phyloP scores from a whole-genome alignment of 306 rosid species.

The Ormosia emarginata region DNA sequence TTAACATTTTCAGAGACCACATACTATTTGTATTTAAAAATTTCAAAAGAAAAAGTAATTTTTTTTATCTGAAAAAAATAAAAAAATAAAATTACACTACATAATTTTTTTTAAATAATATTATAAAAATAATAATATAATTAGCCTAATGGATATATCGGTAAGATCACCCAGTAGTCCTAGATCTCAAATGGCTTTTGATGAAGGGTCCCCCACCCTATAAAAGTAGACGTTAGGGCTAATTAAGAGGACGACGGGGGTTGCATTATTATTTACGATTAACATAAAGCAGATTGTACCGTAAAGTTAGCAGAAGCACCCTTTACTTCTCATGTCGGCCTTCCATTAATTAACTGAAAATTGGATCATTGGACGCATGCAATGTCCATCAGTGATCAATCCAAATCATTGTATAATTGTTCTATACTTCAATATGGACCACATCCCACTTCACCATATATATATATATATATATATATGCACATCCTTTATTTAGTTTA shows the following conservation, averaged over 20 bases:
- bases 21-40: neutral
- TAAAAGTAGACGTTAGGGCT: constrained; percentile 13
- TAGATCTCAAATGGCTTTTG: neutral
- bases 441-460: neutral
- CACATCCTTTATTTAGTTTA: neutral
- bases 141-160: neutral
- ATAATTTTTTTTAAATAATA: neutral
- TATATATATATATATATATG: too few species aligned
- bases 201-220: constrained; percentile 13
- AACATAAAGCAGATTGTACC: constrained; percentile 21
- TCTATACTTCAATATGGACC: constrained; percentile 12
- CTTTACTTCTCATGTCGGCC: neutral
- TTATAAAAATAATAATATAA: neutral
- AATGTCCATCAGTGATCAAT: constrained; percentile 13
- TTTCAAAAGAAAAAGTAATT: neutral
- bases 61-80: neutral
- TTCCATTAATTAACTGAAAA: constrained; percentile 6
- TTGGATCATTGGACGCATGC: constrained; percentile 21
- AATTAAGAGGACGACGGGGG: constrained; percentile 17
- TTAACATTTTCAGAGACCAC: neutral
- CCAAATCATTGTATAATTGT: constrained; percentile 21
- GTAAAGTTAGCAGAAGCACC: neutral
- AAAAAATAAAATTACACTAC: neutral
- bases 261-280: neutral
- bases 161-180: neutral